Evolutionary conservation across 164 flowering plant genomes (phyloP), one percentile per base, ranked within the genome.

Genomic region (Vitis labrusca): DNA sequence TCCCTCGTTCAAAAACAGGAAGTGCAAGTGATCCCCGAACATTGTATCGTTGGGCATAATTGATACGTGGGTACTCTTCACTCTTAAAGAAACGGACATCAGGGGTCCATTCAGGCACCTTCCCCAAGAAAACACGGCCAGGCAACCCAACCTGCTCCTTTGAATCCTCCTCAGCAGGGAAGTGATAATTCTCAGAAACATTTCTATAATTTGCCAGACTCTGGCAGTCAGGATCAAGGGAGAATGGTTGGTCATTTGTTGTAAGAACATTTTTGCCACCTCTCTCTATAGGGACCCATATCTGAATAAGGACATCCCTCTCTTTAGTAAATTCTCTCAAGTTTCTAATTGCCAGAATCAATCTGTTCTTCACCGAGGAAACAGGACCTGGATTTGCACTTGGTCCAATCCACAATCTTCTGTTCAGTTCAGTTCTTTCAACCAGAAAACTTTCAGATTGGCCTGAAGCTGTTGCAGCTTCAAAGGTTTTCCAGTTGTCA

Each of bases 51-150:
- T 79, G 82, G 10, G 98, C 94, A 79, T 80, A 73, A 53, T 53
- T 49, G 63, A 89, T 73, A 9, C 97, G 85, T 1, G 88, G 90
- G 59, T 86, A 92, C 78, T 94, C 98, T 1, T 87, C 84, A n/a
- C 73, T 75, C 58, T 79, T 76, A 75, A 86, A 94, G 69, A 81
- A 85, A 17, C 82, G 83, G 68, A 91, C 98, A 85, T 94, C 89
- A 13, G 97, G 97, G 2, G 94, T 92, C 93, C 93, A 92, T 69
- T 92, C 94, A 19, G 98, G 98, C 68, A 87, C 81, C 79, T 77
- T 87, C 61, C 76, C 80, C 60, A 83, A 64, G 78, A 80, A 92
- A 8, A 89, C 97, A 27, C 93, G 81, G 8, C 94, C 90, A 1
- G 97, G 97, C 70, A 91, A 78, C 48, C 94, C 97, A 12, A 71